Conservation (phyloP, 1,284 basidiomycete species). For the Rhodotorula sp. region DNA sequence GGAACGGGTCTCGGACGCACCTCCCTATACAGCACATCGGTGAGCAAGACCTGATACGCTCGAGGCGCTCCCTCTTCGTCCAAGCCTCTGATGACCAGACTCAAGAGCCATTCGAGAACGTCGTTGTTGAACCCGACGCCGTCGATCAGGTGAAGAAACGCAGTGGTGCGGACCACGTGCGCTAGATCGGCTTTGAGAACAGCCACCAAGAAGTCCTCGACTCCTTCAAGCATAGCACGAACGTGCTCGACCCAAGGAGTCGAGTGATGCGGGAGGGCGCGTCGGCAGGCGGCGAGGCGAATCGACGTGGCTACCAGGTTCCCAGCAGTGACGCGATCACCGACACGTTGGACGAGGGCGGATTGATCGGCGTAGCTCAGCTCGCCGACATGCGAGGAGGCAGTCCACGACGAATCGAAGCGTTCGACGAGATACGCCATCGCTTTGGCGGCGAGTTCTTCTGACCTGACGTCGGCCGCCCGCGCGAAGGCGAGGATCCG, state of each 20-base stretch:
- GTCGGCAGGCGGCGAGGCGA: constrained; percentile 40
- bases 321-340: constrained; percentile 61
- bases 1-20: constrained; percentile 5
- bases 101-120: constrained; percentile 43
- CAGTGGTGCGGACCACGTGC: constrained; percentile 37
- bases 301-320: constrained; percentile 63
- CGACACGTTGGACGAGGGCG: constrained; percentile 65
- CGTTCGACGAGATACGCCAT: constrained; percentile 70
- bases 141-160: constrained; percentile 43
- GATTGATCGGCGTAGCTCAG: constrained; percentile 67
- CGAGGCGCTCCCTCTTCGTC: constrained; percentile 46
- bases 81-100: constrained; percentile 42
- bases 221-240: constrained; percentile 50
- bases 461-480: constrained; percentile 69
- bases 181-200: constrained; percentile 34
- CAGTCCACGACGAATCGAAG: constrained; percentile 78
- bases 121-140: constrained; percentile 47
- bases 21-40: constrained; percentile 44
- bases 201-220: constrained; percentile 41
- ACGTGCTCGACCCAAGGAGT: constrained; percentile 34
- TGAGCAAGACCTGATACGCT: constrained; percentile 47
- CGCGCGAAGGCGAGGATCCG: constrained; percentile 76
- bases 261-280: background rate
- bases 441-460: constrained; percentile 66
- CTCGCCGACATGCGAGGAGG: constrained; percentile 68